Conservation (phyloP, 148 eudicot genomes). For the Gaultheria prostrata region DNA sequence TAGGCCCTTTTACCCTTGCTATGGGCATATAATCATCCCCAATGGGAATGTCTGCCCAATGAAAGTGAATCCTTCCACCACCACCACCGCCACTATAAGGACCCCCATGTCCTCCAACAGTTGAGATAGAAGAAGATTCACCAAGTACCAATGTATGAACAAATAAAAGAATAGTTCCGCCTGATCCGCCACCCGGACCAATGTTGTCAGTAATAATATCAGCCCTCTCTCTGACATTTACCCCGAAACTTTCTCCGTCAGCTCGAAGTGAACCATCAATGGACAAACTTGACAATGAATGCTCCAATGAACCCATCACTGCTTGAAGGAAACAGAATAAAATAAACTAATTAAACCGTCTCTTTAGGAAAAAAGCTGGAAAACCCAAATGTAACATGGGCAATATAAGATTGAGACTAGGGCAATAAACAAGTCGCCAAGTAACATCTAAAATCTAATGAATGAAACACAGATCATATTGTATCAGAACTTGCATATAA, state of each 20-base stretch:
- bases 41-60: conserved; percentile 79
- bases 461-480: neutral
- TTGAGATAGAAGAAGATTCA: conserved; percentile 59
- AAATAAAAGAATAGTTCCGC: conserved; percentile 93
- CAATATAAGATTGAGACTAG: neutral
- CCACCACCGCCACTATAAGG: conserved; percentile 90
- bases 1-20: conserved; percentile 59
- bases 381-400: conserved; percentile 1
- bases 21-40: conserved; percentile 83
- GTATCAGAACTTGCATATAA: neutral
- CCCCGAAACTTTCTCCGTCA: conserved; percentile 78
- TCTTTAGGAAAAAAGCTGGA: neutral
- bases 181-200: conserved; percentile 96
- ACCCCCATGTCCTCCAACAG: conserved; percentile 84
- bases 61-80: conserved; percentile 94
- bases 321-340: conserved; percentile 21
- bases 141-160: conserved; percentile 57
- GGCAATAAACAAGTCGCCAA: neutral
- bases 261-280: conserved; percentile 70
- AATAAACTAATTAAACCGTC: neutral
- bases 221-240: conserved; percentile 34
- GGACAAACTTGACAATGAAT: conserved; percentile 59
- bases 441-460: neutral
- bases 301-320: conserved; percentile 98
- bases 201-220: conserved; percentile 24